A percentile compares a stretch with the other conserved stretches of the same genome.
Evolutionary conservation across 345 rosid genomes (phyloP).

Genomic region (Eucalyptus curtisii): DNA sequence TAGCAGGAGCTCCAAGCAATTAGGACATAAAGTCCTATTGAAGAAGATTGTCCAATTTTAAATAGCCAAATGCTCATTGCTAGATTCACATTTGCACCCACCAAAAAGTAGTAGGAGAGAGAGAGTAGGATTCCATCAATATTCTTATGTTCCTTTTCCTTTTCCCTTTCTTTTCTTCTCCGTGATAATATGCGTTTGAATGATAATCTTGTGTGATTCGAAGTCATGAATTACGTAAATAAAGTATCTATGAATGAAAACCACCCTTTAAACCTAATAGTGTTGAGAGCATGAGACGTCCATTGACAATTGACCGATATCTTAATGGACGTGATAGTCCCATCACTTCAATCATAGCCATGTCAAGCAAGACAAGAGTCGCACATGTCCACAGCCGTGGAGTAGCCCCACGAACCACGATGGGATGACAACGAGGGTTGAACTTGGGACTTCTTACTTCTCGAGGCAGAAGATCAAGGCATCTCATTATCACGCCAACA

Average conservation of each 20-base stretch:
- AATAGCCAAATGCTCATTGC: neutral
- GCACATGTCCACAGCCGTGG: neutral
- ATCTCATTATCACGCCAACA: neutral
- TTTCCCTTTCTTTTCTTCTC: neutral
- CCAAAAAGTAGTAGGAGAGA: neutral
- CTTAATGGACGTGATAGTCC: neutral
- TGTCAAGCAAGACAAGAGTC: neutral
- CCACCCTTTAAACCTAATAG: neutral
- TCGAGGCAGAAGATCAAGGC: neutral
- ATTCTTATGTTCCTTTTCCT: neutral
- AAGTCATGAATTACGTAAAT: neutral
- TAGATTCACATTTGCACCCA: neutral
- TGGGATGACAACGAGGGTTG: neutral
- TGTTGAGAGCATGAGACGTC: neutral
- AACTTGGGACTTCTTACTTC: neutral
- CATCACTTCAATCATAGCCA: neutral
- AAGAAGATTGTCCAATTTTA: neutral
- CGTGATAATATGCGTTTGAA: neutral
- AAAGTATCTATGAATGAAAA: neutral
- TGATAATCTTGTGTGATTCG: neutral
- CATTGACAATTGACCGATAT: neutral
- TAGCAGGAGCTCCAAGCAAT: too few relatives aligned
- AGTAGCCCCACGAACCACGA: neutral
- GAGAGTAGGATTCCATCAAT: neutral
- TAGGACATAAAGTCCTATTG: neutral